Base-by-base conservation (phyloP, 2,329 filamentous ascomycete genomes). In the Phialemoniopsis sp. region DNA sequence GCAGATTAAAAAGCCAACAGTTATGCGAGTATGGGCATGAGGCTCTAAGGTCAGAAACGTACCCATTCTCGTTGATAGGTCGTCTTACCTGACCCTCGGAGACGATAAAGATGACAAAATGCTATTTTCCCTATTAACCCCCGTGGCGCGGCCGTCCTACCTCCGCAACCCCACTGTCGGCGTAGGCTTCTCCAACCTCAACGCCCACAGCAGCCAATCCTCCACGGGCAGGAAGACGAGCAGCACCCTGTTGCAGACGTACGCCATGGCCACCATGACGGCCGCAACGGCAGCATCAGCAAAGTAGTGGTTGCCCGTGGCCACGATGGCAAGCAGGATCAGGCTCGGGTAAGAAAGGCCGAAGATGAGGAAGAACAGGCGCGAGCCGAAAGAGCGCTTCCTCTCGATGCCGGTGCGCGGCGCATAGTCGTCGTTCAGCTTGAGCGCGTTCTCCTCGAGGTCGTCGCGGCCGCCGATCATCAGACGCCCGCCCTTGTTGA, bases 271-370 rank as follows among this genome's bases (percentile, higher is more conserved):
- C 34, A 81, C 83, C 3, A 86, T 79, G 14, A 75, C 49, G 1
- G 75, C 70, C 0, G 82, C 81, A 2, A 79, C 82, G 15, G 83
- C 66, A 0, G 82, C 81, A 57, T 87, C 82, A 5, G 86, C 67
- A 34, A 84, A 72, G 55, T 85, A 73, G 49, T 72, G 78, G 49
- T 82, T 82, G 28, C 77, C 78, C 1, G 78, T 82, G 13, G 77
- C 72, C 19, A 82, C 70, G 43, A 82, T 82, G 21, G 72, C 72
- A 1, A 70, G 62, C 36, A 81, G 52, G 37, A 80, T 75, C 50
- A 73, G 68, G 5, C 57, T 48, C 2, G 76, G 76, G 49, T 80
- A 80, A 34, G 63, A 58, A 14, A 78, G 42, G 21, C 75, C 74
- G 13, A 74, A 36, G 15, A 41, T 29, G 8, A 53, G 39, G 32